Percentiles rank a stretch among this genome's conserved stretches.
Evolutionary conservation across 2,329 filamentous ascomycete genomes (phyloP).

Genomic region (Apiospora malaysiana): DNA sequence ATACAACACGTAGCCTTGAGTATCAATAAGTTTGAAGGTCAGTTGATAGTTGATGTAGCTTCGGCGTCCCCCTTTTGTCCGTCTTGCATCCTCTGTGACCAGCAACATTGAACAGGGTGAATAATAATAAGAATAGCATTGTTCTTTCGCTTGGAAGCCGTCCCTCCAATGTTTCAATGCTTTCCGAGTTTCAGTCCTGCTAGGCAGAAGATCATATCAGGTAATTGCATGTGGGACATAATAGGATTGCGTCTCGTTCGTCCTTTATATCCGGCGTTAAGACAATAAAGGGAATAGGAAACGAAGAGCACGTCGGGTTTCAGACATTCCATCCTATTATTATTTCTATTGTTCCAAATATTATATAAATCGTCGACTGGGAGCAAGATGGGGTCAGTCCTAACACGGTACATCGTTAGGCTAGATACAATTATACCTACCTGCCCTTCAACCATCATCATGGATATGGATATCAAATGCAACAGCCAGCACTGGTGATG

Average conservation of each 20-base stretch:
- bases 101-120: not conserved
- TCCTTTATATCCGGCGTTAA: not conserved
- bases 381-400: not conserved
- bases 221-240: not conserved
- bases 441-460: not conserved
- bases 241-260: not conserved
- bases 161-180: not conserved
- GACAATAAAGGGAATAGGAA: not conserved
- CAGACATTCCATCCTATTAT: not conserved
- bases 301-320: not conserved
- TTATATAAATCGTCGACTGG: not conserved
- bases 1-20: too few relatives aligned
- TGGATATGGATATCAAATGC: not conserved
- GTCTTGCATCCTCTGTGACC: not conserved
- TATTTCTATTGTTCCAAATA: not conserved
- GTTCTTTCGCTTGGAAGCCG: not conserved
- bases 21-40: too few relatives aligned
- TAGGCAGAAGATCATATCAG: not conserved
- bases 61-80: too few relatives aligned
- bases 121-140: too few relatives aligned
- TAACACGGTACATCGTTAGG: not conserved
- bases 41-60: too few relatives aligned
- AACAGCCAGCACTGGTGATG: too few relatives aligned
- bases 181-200: not conserved
- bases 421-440: not conserved